Base-by-base conservation (phyloP, 768 basidiomycete genomes). In the Melanogaster broomeanus region DNA sequence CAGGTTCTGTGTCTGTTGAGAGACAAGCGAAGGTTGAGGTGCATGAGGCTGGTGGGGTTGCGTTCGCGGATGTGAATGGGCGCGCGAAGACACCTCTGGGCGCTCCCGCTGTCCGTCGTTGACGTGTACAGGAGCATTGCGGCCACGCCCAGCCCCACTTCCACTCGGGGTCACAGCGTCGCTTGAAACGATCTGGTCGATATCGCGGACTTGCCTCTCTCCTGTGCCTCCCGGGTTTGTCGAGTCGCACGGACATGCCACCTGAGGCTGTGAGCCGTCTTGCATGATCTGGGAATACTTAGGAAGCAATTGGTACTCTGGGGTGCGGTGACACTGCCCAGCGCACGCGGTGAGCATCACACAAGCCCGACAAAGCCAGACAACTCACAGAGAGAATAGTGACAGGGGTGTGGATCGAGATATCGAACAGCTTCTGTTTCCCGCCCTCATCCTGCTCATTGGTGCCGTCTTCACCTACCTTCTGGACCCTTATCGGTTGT, bases 391-490 rank as follows among this genome's bases (percentile, higher is more conserved):
- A 94, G 41, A 97, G 84, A 43, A 98, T 83, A 37, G 91, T 84
- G 25, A 98, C 78, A 0, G 93, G 93, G 0, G 85, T 87, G 66
- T 93, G 91, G 45, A 96, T 78, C 38, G 91, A 83, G 57, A 96
- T 90, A 61, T 95, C 95, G 65, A 89, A 93, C 58, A 90, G 68
- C 72, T 87, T 94, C 57, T 82, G 77, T 67, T 82, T 87, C 16
- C 88, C 86, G 7, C 77, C 57, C 64, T 93, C 91, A 3, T 84
- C 47, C 16, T 76, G 75, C 25, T 71, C 60, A 63, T 89, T 82
- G 28, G 35, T 84, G 11, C 77, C 57, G 61, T 92, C 83, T 60
- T 91, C 86, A 55, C 91, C 90, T 3, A 58, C 13, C 9, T 85
- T 72, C 66, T 93, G 87, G 21, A 97, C 85, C 21, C 95, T 77